These are phyloP conservation scores for Saturnispora halmiae DNA, from an alignment of 805 yeast genomes.

Conservation along the genomic window DNA sequence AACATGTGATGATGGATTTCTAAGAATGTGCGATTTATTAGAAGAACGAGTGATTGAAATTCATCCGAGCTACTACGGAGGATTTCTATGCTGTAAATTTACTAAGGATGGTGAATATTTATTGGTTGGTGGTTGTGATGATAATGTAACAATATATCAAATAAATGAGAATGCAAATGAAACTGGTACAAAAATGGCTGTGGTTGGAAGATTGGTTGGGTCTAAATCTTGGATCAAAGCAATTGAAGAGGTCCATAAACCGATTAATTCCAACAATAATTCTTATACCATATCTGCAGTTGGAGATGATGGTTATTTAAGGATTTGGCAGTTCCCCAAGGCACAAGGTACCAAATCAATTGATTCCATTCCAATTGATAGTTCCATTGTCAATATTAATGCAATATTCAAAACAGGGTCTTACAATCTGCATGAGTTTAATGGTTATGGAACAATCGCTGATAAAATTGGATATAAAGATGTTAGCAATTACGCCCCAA, in stretches of 20 bases:
- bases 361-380: constrained; percentile 16
- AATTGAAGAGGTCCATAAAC: constrained; percentile 32
- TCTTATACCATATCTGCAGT: constrained; percentile 42
- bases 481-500: constrained; percentile 21
- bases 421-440: neutral
- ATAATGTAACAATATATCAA: constrained; percentile 34
- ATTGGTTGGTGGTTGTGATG: constrained; percentile 48
- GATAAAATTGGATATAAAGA: neutral
- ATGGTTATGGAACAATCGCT: neutral
- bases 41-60: constrained; percentile 41
- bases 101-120: constrained; percentile 42
- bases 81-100: constrained; percentile 41
- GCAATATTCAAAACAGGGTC: constrained; percentile 4
- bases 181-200: constrained; percentile 14
- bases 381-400: neutral
- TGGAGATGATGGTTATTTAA: constrained; percentile 46
- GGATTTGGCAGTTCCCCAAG: constrained; percentile 46
- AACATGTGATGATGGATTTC: constrained; percentile 59
- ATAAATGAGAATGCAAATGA: neutral
- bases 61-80: constrained; percentile 58
- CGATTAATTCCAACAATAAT: neutral
- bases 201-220: constrained; percentile 34
- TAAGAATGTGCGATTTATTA: constrained; percentile 45
- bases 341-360: constrained; percentile 31
- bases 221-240: constrained; percentile 44